Evolutionary conservation across 345 rosid genomes (phyloP), one percentile per base, ranked within the genome.

Genomic region (Microcos paniculata): DNA sequence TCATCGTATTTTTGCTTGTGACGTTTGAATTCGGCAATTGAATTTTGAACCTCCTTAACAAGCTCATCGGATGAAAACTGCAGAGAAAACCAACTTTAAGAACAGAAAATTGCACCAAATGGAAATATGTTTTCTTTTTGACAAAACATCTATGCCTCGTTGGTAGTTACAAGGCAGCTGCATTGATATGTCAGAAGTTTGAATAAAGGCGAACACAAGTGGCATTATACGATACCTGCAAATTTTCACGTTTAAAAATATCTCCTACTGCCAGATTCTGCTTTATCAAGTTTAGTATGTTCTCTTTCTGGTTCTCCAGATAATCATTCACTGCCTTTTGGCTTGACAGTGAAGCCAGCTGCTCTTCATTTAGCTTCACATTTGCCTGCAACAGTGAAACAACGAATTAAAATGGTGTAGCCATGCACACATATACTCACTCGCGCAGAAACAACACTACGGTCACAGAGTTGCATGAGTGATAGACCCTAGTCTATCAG

Each of bases 1-100:
- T 95, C 99, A 1, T 95, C 92, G 9, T 89, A 95, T 53, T 95
- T 90, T 85, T 93, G 94, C 71, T 91, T 88, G 56, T 90, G 92
- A 62, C 78, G 85, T 79, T 93, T 93, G 83, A 93, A 93, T 80
- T 90, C 97, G 30, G 88, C 78, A 40, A 93, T 83, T 48, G 98
- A 89, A 73, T 84, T 88, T 84, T 90, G 92, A 1, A 93, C 96
- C 86, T 87, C 97, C 81, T 85, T 86, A 70, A 91, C 88, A 72
- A 93, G 90, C 40, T 95, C 96, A 18, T 93, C 97, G 0, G 91
- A 86, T 19, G 97, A 79, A 82, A 91, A 83, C 99, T 93, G 88
- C 79, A 82, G 45, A 1, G 16, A 6, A 18, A 62, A 64, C 40
- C 14, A 33, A 12, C 15, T 16, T 48, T 70, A 28, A 31, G 43